Percentiles rank a stretch among this genome's conserved stretches.
These are phyloP conservation scores for Xylariaceae sp. DNA, from an alignment of 2,329 filamentous ascomycete genomes.

Conservation along the genomic window DNA sequence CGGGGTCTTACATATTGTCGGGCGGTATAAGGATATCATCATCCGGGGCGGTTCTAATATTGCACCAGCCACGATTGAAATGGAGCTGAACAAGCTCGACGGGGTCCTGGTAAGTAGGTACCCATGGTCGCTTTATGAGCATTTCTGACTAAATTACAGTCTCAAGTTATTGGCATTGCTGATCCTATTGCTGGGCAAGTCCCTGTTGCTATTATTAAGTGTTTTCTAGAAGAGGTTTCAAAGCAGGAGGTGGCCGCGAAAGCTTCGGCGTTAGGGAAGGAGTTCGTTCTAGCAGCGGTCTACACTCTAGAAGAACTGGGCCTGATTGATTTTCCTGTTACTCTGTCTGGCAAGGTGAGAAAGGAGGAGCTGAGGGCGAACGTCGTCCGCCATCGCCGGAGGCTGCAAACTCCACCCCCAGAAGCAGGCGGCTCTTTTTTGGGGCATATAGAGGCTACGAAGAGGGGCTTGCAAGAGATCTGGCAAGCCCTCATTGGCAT, in stretches of 20 bases:
- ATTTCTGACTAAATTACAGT: background rate
- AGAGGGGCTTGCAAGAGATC: background rate
- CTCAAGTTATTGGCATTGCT: constrained; percentile 1
- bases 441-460: background rate
- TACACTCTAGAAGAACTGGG: constrained; percentile 1
- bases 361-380: background rate
- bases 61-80: background rate
- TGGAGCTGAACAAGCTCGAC: background rate
- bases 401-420: background rate
- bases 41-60: constrained; percentile 1
- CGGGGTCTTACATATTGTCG: background rate
- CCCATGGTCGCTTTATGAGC: background rate
- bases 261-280: background rate
- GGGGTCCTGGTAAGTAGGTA: background rate
- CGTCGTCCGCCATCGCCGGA: background rate
- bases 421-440: background rate
- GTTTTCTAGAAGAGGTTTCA: background rate
- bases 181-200: constrained; percentile 1
- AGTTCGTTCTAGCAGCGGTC: background rate
- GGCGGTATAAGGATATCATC: constrained; percentile 1
- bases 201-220: constrained; percentile 1
- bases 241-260: background rate
- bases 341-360: background rate
- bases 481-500: constrained; percentile 1
- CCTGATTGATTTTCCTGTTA: background rate